Percentiles rank a stretch among this genome's conserved stretches.
phyloP scores from a whole-genome alignment of 2,329 filamentous ascomycete genomes.

The Trichoderma brevicompactum region DNA sequence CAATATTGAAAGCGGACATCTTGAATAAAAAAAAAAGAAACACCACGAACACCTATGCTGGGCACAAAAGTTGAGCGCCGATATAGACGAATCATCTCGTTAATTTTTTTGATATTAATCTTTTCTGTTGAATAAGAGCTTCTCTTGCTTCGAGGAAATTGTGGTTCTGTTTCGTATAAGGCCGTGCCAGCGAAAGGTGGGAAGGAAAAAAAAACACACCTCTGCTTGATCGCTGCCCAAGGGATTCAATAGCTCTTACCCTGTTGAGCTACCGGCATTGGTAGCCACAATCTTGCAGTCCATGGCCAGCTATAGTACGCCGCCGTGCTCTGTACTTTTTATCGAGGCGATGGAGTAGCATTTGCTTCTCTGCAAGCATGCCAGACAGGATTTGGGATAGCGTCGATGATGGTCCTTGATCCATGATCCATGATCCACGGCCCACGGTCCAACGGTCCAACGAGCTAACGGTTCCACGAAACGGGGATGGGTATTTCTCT shows the following conservation, averaged over 20 bases:
- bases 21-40: background rate
- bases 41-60: background rate
- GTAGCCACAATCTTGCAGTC: constrained; percentile 18
- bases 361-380: constrained; percentile 10
- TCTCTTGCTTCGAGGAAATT: background rate
- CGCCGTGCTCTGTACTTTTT: background rate
- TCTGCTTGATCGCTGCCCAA: constrained; percentile 22
- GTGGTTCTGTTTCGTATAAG: background rate
- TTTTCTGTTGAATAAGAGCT: no score
- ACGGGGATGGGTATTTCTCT: background rate
- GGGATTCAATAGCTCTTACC: constrained; percentile 13
- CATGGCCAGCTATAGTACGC: constrained; percentile 1
- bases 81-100: background rate
- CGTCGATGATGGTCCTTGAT: constrained; percentile 15
- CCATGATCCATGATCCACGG: constrained; percentile 12
- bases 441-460: constrained; percentile 1
- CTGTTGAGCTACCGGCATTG: constrained; percentile 24
- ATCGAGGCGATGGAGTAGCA: background rate
- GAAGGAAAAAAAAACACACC: background rate
- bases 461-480: background rate
- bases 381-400: constrained; percentile 13
- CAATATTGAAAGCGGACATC: background rate
- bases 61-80: background rate
- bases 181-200: background rate
- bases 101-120: no score